Conservation (phyloP, 495 filamentous ascomycete genomes). For the Daldinia loculata region DNA sequence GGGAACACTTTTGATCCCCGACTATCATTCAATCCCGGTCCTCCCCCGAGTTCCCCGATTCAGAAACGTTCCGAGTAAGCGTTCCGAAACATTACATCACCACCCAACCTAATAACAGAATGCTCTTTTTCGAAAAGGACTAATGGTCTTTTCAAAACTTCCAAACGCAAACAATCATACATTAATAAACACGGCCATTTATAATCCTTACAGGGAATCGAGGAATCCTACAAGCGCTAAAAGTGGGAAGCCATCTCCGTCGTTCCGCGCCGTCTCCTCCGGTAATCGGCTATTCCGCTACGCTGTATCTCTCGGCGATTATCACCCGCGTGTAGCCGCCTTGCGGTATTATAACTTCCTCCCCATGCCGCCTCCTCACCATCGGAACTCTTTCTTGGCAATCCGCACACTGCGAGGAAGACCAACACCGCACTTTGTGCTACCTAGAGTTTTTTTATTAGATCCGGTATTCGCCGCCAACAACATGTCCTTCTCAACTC, state of each 20-base stretch:
- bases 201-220: neutral
- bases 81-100: neutral
- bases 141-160: neutral
- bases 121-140: neutral
- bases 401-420: slow-evolving; percentile 6
- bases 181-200: neutral
- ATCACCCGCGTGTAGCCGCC: slow-evolving; percentile 20
- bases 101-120: neutral
- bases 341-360: slow-evolving; percentile 12
- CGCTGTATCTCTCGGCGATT: neutral
- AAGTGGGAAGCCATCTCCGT: neutral
- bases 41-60: neutral
- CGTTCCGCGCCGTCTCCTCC: neutral
- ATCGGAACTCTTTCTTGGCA: slow-evolving; percentile 4
- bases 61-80: neutral
- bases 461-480: neutral
- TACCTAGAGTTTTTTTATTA: neutral
- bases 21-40: neutral
- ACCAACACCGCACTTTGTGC: slow-evolving; percentile 8
- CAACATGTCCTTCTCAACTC: slow-evolving; percentile 48
- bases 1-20: neutral
- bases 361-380: neutral
- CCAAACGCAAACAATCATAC: neutral
- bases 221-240: neutral
- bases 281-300: neutral